Conservation (phyloP, 108 stramenopile genomes). For the Nannochloropsis granulata region DNA sequence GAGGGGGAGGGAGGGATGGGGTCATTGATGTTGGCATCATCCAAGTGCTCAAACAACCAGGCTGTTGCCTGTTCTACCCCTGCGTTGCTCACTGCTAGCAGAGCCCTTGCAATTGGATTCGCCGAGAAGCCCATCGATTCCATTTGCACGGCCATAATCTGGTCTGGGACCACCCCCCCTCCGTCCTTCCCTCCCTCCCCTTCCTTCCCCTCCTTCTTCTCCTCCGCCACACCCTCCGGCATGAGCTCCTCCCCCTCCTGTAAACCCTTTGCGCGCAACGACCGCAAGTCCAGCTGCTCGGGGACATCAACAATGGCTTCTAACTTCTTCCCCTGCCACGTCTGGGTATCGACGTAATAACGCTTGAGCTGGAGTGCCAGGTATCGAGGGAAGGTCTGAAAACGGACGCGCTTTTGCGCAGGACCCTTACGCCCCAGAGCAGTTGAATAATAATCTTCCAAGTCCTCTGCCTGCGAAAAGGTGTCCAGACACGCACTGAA, state of each 20-base stretch:
- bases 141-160: conserved; percentile 59
- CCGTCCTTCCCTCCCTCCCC: conserved; percentile 8
- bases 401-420: conserved; percentile 18
- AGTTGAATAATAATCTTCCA: conserved; percentile 52
- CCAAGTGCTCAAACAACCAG: conserved; percentile 92
- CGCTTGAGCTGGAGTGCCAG: conserved; percentile 78
- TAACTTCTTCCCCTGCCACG: conserved; percentile 86
- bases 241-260: conserved; percentile 63
- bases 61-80: conserved; percentile 78
- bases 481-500: conserved; percentile 64
- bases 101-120: conserved; percentile 85
- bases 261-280: conserved; percentile 51
- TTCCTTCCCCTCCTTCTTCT: conserved; percentile 1
- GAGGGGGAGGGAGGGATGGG: conserved; percentile 45
- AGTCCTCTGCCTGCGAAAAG: conserved; percentile 48
- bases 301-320: conserved; percentile 87
- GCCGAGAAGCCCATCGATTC: conserved; percentile 92
- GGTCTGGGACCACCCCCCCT: conserved; percentile 48
- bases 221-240: conserved; percentile 46
- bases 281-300: conserved; percentile 56
- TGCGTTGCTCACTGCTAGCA: conserved; percentile 66
- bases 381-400: conserved; percentile 83
- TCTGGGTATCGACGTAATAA: conserved; percentile 62
- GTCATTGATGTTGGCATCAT: conserved; percentile 89
- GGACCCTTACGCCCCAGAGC: conserved; percentile 43